Evolutionary conservation across 2,329 filamentous ascomycete genomes (phyloP).

Genomic region (Malbranchea zuffiana): DNA sequence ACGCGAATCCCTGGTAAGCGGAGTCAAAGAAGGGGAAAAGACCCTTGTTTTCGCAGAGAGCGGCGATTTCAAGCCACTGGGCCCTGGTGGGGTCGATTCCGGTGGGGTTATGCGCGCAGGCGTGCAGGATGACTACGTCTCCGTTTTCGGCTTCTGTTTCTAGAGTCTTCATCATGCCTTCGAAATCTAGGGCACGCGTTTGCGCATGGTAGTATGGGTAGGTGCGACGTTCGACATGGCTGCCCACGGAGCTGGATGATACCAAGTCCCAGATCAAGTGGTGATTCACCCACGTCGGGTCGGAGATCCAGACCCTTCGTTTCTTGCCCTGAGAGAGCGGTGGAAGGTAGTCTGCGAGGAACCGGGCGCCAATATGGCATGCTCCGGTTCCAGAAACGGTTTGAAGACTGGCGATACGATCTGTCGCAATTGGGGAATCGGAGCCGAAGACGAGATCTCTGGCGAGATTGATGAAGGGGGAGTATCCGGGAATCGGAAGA

Average conservation of each 20-base stretch:
- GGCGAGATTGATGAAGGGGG: conserved; percentile 72
- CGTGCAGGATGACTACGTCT: conserved; percentile 80
- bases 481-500: conserved; percentile 80
- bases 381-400: conserved; percentile 95
- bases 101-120: conserved; percentile 95
- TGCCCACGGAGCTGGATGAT: conserved; percentile 56
- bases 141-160: conserved; percentile 72
- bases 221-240: conserved; percentile 58
- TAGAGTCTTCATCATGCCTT: conserved; percentile 64
- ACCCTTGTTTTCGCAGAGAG: conserved; percentile 63
- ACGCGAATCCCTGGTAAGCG: conserved; percentile 95
- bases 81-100: conserved; percentile 85
- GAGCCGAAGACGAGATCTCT: conserved; percentile 76
- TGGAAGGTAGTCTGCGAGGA: conserved; percentile 78
- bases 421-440: conserved; percentile 20
- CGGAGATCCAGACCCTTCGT: conserved; percentile 75
- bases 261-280: conserved; percentile 68
- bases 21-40: conserved; percentile 98
- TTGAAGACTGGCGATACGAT: conserved; percentile 59
- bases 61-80: conserved; percentile 83
- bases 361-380: conserved; percentile 80
- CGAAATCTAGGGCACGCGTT: conserved; percentile 34
- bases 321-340: conserved; percentile 34
- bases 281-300: conserved; percentile 96
- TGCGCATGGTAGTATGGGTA: conserved; percentile 86